Evolutionary conservation across 1,139 yeast genomes (phyloP).

Genomic region (Pichia sp.): DNA sequence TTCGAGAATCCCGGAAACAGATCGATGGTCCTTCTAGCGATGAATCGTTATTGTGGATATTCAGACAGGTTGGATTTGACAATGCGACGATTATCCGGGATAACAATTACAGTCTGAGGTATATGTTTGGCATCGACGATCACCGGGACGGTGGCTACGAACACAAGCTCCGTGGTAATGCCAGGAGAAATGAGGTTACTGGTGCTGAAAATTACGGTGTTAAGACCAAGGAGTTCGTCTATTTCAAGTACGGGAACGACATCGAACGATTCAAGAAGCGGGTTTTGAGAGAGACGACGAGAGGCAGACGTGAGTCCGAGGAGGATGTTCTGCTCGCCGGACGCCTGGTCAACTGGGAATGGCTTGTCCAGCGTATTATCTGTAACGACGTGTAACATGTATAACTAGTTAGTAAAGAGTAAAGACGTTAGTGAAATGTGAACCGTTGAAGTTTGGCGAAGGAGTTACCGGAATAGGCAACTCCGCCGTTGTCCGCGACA

Average conservation of each 20-base stretch:
- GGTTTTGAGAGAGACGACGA: not conserved
- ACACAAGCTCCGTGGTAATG: not conserved
- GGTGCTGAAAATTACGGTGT: not conserved
- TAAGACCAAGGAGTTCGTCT: not conserved
- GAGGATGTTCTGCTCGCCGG: not conserved
- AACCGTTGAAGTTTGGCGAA: too few relatives aligned
- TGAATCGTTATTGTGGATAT: slow-evolving; percentile 16
- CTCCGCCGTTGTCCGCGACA: too few relatives aligned
- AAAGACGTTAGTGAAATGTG: too few relatives aligned
- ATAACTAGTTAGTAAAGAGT: too few relatives aligned
- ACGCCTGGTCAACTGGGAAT: slow-evolving; percentile 54
- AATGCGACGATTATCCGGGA: slow-evolving; percentile 1
- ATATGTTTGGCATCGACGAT: not conserved
- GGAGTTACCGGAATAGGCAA: too few relatives aligned
- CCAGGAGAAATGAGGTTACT: too few relatives aligned
- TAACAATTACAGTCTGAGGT: not conserved
- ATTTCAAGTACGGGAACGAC: slow-evolving; percentile 8
- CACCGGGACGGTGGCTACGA: not conserved
- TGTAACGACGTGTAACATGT: not conserved
- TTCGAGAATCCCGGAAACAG: not conserved
- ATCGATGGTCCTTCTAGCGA: slow-evolving; percentile 9
- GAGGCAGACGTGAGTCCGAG: too few relatives aligned
- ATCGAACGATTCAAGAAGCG: not conserved
- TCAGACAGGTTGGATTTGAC: slow-evolving; percentile 9
- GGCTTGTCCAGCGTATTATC: slow-evolving; percentile 73